phyloP scores from a whole-genome alignment of 768 basidiomycete species.

The Pleurotus citrinopileatus region DNA sequence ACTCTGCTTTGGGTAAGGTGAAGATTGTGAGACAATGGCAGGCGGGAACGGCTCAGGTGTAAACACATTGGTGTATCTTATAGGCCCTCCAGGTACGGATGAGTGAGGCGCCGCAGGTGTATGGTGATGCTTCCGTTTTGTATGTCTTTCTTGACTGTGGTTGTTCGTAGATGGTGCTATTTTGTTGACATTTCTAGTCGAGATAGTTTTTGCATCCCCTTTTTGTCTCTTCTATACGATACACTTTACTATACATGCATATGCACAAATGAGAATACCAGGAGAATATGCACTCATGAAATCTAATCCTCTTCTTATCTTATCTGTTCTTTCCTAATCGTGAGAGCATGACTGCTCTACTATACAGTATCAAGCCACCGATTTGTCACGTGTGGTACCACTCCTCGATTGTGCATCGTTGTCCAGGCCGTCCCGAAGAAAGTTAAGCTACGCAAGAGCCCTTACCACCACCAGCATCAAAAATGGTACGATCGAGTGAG shows the following conservation, averaged over 20 bases:
- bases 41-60: constrained; percentile 38
- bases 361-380: constrained; percentile 62
- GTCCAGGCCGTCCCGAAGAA: neutral
- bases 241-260: too few relatives aligned
- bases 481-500: constrained; percentile 80
- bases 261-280: too few relatives aligned
- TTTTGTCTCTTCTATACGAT: too few relatives aligned
- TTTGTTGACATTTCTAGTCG: too few relatives aligned
- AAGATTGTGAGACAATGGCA: constrained; percentile 51
- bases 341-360: constrained; percentile 36
- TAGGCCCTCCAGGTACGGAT: too few relatives aligned
- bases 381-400: neutral
- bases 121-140: too few relatives aligned
- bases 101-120: neutral
- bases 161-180: too few relatives aligned
- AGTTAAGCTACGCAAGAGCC: constrained; percentile 5
- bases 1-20: constrained; percentile 37
- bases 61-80: too few relatives aligned
- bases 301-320: neutral
- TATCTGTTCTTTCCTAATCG: constrained; percentile 4
- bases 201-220: too few relatives aligned
- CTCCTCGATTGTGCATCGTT: neutral
- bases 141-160: too few relatives aligned
- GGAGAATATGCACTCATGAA: too few relatives aligned
- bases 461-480: constrained; percentile 26